Evolutionary conservation across 83 land plant species (phyloP).

Genomic region (Picea engelmannii): DNA sequence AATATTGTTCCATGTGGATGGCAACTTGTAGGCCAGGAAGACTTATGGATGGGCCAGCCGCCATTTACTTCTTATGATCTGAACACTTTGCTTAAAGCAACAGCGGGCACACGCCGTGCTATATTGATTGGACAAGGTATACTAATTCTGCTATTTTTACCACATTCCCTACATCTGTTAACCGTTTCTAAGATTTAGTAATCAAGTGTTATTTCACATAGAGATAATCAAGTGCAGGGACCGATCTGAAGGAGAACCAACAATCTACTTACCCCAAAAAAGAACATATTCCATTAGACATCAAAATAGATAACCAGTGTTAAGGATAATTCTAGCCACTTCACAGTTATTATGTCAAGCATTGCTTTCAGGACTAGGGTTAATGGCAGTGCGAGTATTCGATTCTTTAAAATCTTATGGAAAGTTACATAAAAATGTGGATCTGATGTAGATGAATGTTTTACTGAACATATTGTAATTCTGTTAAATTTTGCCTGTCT

Average conservation of each 20-base stretch:
- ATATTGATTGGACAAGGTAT: constrained; percentile 79
- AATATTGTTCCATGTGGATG: neutral
- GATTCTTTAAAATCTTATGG: neutral
- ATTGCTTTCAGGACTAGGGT: neutral
- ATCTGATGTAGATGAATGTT: neutral
- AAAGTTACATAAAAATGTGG: neutral
- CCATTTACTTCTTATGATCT: constrained; percentile 98
- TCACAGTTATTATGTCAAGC: neutral
- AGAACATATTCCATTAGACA: neutral
- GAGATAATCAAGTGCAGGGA: neutral
- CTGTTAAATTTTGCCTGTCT: neutral
- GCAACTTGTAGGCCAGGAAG: constrained; percentile 70
- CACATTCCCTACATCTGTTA: neutral
- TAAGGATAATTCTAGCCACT: neutral
- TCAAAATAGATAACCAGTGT: neutral
- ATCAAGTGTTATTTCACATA: neutral
- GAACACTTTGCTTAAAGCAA: constrained; percentile 94
- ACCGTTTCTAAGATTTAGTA: neutral
- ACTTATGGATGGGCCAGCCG: constrained; percentile 95
- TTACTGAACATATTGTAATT: neutral
- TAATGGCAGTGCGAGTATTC: neutral
- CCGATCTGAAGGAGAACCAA: neutral
- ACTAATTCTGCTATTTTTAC: neutral
- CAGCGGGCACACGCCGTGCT: constrained; percentile 81
- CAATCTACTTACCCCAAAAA: neutral